A percentile compares a stretch with the other conserved stretches of the same genome.
Evolutionary conservation across 2,329 filamentous ascomycete species (phyloP).

Genomic region (Diaporthe batatas): DNA sequence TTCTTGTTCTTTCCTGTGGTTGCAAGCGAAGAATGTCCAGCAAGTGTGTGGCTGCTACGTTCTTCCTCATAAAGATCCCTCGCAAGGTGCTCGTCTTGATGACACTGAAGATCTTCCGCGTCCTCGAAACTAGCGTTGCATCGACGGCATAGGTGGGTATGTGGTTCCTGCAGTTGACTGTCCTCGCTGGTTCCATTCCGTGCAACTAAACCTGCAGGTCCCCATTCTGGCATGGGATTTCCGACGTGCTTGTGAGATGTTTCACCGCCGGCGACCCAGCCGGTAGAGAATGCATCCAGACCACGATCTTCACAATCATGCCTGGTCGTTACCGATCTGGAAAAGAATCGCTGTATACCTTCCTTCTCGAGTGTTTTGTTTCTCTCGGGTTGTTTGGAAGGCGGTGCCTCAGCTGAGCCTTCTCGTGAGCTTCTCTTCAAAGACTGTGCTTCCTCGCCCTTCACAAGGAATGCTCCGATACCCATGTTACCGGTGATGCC

Average conservation of each 20-base stretch:
- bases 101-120: conserved; percentile 75
- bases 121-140: conserved; percentile 74
- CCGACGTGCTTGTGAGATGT: conserved; percentile 44
- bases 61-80: conserved; percentile 82
- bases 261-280: conserved; percentile 46
- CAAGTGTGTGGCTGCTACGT: conserved; percentile 64
- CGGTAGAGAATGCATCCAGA: conserved; percentile 48
- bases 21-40: conserved; percentile 51
- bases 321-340: conserved; percentile 47
- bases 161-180: conserved; percentile 51
- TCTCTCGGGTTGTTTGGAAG: conserved; percentile 55
- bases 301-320: conserved; percentile 48
- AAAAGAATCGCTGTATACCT: conserved; percentile 71
- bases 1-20: conserved; percentile 51
- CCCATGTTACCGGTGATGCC: conserved; percentile 85
- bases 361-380: conserved; percentile 61
- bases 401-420: conserved; percentile 46
- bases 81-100: conserved; percentile 95
- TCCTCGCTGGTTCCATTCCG: conserved; percentile 45
- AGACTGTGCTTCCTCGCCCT: conserved; percentile 74
- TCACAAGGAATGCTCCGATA: conserved; percentile 88
- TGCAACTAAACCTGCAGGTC: conserved; percentile 43
- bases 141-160: conserved; percentile 68
- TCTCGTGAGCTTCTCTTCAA: conserved; percentile 56
- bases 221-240: conserved; percentile 14